A percentile compares a stretch with the other conserved stretches of the same genome.
These are phyloP conservation scores for Imleria badia DNA, from an alignment of 768 basidiomycete species.

Conservation along the genomic window DNA sequence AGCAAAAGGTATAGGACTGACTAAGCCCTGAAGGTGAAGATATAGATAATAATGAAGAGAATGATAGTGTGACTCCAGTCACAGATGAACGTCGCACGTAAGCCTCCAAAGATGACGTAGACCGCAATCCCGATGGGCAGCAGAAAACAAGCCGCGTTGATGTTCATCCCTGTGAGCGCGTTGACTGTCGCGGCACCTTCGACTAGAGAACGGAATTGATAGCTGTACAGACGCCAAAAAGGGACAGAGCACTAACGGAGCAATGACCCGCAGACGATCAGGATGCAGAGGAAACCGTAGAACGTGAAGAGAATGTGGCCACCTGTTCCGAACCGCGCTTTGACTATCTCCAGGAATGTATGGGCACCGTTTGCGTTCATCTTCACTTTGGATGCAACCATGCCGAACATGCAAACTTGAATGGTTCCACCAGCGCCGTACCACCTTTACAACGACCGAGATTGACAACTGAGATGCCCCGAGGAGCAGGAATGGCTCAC, in stretches of 20 bases:
- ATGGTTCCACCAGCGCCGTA: constrained; percentile 53
- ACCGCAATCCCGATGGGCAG: constrained; percentile 46
- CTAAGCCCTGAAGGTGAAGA: constrained; percentile 35
- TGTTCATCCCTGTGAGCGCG: constrained; percentile 46
- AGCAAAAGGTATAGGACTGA: constrained; percentile 14
- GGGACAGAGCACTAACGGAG: constrained; percentile 36
- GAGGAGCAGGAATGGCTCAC: constrained; percentile 20
- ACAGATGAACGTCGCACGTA: constrained; percentile 46
- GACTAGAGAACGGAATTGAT: constrained; percentile 22
- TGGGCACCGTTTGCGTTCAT: constrained; percentile 58
- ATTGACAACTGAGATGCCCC: neutral
- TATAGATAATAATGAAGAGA: constrained; percentile 41
- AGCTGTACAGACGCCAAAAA: neutral
- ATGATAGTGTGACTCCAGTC: constrained; percentile 48
- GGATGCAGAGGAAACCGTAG: constrained; percentile 50
- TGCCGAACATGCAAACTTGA: constrained; percentile 52
- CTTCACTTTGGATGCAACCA: constrained; percentile 56
- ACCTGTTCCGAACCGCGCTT: constrained; percentile 45
- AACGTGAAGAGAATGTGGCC: constrained; percentile 52
- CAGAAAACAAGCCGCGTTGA: constrained; percentile 44
- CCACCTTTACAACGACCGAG: constrained; percentile 35
- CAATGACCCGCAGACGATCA: constrained; percentile 51
- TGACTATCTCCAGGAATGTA: constrained; percentile 59
- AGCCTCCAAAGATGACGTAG: constrained; percentile 42
- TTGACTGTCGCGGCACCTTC: constrained; percentile 48